Conservation (phyloP, 2,329 filamentous ascomycete genomes). For the Elsinoe necatrix region DNA sequence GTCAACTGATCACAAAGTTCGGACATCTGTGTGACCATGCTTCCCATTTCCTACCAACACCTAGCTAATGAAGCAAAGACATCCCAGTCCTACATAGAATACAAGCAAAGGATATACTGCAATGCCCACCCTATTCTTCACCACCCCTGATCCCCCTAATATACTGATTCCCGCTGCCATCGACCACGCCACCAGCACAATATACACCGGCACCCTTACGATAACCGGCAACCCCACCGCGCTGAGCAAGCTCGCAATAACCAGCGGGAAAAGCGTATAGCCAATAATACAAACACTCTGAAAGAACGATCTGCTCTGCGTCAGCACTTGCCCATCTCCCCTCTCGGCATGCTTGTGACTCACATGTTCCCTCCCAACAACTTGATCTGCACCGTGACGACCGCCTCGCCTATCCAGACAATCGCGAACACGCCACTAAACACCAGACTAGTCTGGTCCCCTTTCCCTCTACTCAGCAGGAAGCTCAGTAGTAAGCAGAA, state of each 20-base stretch:
- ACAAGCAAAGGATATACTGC: constrained; percentile 92
- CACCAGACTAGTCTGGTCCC: constrained; percentile 75
- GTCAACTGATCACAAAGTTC: neutral
- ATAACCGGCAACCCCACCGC: constrained; percentile 72
- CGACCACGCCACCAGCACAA: constrained; percentile 83
- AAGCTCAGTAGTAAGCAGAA: constrained; percentile 86
- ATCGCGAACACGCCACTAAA: constrained; percentile 96
- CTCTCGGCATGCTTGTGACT: constrained; percentile 33
- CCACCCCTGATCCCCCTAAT: constrained; percentile 85
- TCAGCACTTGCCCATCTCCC: constrained; percentile 21
- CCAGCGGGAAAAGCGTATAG: constrained; percentile 93
- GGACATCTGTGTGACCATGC: neutral
- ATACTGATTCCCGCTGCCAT: constrained; percentile 94
- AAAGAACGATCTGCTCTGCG: constrained; percentile 70
- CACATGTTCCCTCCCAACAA: constrained; percentile 94
- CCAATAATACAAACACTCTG: constrained; percentile 97
- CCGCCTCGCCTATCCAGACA: constrained; percentile 92
- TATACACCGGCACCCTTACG: constrained; percentile 79
- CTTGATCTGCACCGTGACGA: constrained; percentile 97
- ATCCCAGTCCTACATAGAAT: constrained; percentile 88
- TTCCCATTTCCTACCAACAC: neutral
- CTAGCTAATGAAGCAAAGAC: constrained; percentile 94
- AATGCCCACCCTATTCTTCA: constrained; percentile 87
- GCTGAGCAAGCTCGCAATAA: constrained; percentile 83
- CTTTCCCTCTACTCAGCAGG: constrained; percentile 71